phyloP scores from a whole-genome alignment of 2,329 filamentous ascomycete genomes.

The Aspergillus awamori region DNA sequence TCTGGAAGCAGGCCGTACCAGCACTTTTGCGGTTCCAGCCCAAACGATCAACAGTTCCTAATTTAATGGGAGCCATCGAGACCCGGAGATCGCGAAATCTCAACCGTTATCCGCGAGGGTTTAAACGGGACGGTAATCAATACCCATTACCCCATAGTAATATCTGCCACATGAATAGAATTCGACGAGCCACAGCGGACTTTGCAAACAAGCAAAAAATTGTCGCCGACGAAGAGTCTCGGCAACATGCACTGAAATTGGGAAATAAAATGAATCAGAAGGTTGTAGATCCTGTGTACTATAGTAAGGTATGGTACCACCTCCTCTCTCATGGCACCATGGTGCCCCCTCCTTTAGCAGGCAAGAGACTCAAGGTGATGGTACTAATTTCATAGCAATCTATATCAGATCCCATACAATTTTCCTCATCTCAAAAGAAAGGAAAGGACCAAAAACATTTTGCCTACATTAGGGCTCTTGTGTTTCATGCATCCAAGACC shows the following conservation, averaged over 20 bases:
- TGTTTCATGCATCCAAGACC: neutral
- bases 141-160: neutral
- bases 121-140: slow-evolving; percentile 3
- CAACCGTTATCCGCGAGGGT: neutral
- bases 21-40: slow-evolving; percentile 16
- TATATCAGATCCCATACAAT: neutral
- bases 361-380: neutral
- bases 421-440: neutral
- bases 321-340: neutral
- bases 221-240: neutral
- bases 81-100: slow-evolving; percentile 13
- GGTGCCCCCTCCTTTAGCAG: neutral
- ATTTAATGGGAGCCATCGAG: slow-evolving; percentile 17
- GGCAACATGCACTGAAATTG: neutral
- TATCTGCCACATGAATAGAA: slow-evolving; percentile 4
- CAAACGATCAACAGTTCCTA: slow-evolving; percentile 23
- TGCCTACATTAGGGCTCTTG: neutral
- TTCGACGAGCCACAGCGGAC: slow-evolving; percentile 1
- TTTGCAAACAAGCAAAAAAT: neutral
- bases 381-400: no score
- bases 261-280: neutral
- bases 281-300: neutral
- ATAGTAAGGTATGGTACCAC: neutral
- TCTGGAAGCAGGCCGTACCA: slow-evolving; percentile 13
- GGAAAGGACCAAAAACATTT: neutral